A percentile compares a stretch with the other conserved stretches of the same genome.
Evolutionary conservation across 768 basidiomycete species (phyloP).

Genomic region (Boletus vermiculosoides): DNA sequence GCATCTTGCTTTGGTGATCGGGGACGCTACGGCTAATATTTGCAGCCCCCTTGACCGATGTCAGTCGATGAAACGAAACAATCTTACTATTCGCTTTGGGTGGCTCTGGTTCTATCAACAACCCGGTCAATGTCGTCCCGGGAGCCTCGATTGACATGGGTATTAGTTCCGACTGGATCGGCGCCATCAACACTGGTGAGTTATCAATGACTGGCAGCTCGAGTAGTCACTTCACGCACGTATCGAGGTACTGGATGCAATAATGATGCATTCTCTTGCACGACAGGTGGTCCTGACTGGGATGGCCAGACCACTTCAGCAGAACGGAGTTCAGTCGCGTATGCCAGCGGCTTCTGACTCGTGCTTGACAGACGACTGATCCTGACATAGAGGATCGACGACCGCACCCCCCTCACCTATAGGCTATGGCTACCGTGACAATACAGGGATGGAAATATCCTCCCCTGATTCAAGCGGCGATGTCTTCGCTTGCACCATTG

Average conservation of each 20-base stretch:
- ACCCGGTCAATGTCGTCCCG: constrained; percentile 10
- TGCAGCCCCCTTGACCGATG: background rate
- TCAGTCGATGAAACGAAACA: background rate
- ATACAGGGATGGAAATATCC: constrained; percentile 13
- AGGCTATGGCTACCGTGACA: no score
- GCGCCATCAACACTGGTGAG: no score
- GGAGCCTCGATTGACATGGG: no score
- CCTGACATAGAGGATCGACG: no score
- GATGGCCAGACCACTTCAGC: constrained; percentile 11
- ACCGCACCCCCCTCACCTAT: no score
- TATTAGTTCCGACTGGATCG: no score
- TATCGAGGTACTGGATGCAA: no score
- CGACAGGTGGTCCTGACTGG: background rate
- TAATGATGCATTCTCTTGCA: no score
- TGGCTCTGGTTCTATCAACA: constrained; percentile 15
- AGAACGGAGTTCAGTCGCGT: constrained; percentile 9
- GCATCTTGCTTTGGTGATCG: constrained; percentile 1
- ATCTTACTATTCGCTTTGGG: constrained; percentile 15
- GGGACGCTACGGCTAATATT: background rate
- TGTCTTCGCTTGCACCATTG: constrained; percentile 7
- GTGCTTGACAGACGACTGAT: no score
- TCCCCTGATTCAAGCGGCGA: constrained; percentile 7
- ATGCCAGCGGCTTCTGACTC: background rate
- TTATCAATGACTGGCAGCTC: no score
- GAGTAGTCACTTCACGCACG: no score